These are phyloP conservation scores for Pseudogymnoascus sp. DNA, from an alignment of 2,329 filamentous ascomycete species.

Conservation along the genomic window DNA sequence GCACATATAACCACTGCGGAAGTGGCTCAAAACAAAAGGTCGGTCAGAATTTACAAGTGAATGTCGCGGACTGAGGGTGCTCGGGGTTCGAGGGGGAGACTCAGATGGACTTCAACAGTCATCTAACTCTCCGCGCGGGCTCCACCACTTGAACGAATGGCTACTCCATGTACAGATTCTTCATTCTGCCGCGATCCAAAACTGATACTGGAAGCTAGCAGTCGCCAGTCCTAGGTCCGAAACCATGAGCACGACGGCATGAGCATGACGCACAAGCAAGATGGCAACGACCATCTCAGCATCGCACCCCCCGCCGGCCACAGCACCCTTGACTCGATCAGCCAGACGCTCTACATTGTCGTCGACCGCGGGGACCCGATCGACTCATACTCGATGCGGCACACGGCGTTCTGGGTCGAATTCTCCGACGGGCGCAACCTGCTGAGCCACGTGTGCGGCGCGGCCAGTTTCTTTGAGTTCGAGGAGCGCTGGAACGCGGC, in stretches of 20 bases:
- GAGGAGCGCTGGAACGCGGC: constrained; percentile 11
- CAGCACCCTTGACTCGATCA: neutral
- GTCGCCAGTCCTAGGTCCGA: neutral
- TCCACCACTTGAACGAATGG: neutral
- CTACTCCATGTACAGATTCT: neutral
- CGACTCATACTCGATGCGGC: constrained; percentile 10
- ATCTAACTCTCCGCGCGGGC: neutral
- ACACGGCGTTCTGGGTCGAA: constrained; percentile 9
- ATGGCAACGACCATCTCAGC: neutral
- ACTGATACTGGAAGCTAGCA: constrained; percentile 8
- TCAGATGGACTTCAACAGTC: neutral
- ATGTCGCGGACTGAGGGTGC: neutral
- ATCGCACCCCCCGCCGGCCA: neutral
- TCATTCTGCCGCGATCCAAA: neutral
- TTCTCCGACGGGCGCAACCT: constrained; percentile 11
- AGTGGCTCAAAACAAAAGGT: constrained; percentile 2
- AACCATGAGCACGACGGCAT: constrained; percentile 6
- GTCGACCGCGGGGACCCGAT: constrained; percentile 10
- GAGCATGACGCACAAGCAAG: neutral
- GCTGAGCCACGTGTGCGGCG: constrained; percentile 10
- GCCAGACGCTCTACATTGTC: constrained; percentile 6
- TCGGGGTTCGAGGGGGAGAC: neutral
- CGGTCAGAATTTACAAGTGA: constrained; percentile 5
- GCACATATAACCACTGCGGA: neutral
- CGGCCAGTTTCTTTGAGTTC: constrained; percentile 10